Base-by-base conservation (phyloP, 768 basidiomycete species). In the Naematelia encephala region DNA sequence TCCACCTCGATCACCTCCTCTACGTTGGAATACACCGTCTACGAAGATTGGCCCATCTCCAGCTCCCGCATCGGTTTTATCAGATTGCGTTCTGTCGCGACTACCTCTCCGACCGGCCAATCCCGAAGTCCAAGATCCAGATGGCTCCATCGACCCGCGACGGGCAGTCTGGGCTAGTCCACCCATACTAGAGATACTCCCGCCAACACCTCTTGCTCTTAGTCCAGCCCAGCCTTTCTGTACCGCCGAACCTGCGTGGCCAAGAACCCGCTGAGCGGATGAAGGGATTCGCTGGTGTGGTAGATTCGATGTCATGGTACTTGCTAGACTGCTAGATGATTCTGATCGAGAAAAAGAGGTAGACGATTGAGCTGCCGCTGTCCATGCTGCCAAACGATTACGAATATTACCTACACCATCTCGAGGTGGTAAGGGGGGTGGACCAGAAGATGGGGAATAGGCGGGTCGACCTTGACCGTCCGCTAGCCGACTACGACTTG, bases 151-250 rank as follows among this genome's bases (percentile, higher is more conserved):
- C 16, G 62, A 50, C 26, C 42, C 42, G 4, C 44, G 3, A 25
- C 53, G 25, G 56, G 44, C 54, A 57, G 26, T 46, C 34, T 58
- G 55, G 25, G 56, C 63, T 14, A 68, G 42, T n/a, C 51, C 19
- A 26, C 61, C 58, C 56, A 68, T 62, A 1, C 56, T 57, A 45
- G 63, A 66, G 0, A 70, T 67, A 56, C 63, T 63, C 19, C 69
- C 72, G 12, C 66, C 67, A 13, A 69, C 65, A 10, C 72, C 69
- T 30, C 69, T 43, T 12, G 69, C 62, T 16, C 72, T 30, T 14
- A 73, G 39, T 8, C 72, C 72, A 3, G 69, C 69, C 72, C 72
- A 73, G 25, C 69, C 66, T 54, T 70, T 70, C 58, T 65, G 63
- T 10, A 73, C 72, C 4, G 69, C 72, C 30, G 69, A 70, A 4